These are phyloP conservation scores for Secale cereale DNA, from an alignment of 176 grass and related monocot genomes.

Conservation along the genomic window DNA sequence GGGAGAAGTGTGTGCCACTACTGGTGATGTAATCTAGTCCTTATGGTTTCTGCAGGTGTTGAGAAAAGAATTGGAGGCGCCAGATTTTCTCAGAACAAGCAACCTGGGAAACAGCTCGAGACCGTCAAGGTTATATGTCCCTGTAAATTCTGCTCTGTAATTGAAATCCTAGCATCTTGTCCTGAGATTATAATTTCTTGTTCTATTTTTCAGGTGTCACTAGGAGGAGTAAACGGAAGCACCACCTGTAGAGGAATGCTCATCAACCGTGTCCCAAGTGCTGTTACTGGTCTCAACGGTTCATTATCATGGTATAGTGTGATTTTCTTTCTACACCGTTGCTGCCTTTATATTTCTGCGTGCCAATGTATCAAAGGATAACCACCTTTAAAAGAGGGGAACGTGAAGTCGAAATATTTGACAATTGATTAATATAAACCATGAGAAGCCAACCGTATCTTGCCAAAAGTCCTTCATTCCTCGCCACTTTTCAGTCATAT, in stretches of 20 bases:
- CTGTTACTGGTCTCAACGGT: slow-evolving; percentile 40
- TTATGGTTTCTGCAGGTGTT: slow-evolving; percentile 46
- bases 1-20: not conserved
- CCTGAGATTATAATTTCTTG: not conserved
- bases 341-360: not conserved
- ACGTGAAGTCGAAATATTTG: not conserved
- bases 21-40: not conserved
- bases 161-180: not conserved
- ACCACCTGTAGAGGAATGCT: slow-evolving; percentile 28
- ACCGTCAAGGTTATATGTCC: slow-evolving; percentile 48
- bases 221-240: slow-evolving; percentile 28
- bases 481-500: not conserved
- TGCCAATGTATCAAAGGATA: not conserved
- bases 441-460: not conserved
- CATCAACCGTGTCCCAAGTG: slow-evolving; percentile 15
- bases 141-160: not conserved
- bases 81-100: slow-evolving; percentile 29
- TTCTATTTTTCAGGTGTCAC: slow-evolving; percentile 41
- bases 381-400: not conserved
- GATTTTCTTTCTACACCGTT: not conserved
- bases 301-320: slow-evolving; percentile 46
- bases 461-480: not conserved
- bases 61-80: slow-evolving; percentile 47
- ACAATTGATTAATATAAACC: not conserved
- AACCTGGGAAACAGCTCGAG: slow-evolving; percentile 23